Evolutionary conservation across 2,329 filamentous ascomycete species (phyloP).

Genomic region (Phaeosphaeria sp.): DNA sequence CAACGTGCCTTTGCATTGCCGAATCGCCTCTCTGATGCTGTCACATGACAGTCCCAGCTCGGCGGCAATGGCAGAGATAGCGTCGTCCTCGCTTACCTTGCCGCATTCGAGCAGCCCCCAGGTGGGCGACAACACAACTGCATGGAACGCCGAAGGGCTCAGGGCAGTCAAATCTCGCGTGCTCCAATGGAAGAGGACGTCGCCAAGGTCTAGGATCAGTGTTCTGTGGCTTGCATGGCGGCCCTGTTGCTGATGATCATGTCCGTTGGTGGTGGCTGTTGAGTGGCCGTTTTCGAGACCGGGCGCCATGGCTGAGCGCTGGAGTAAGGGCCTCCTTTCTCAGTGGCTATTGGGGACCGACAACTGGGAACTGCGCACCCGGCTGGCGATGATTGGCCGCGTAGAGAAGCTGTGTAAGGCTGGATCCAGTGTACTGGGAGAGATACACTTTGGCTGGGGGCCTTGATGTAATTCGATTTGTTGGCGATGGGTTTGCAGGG

Average conservation of each 20-base stretch:
- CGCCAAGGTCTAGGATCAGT: constrained; percentile 47
- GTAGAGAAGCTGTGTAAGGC: neutral
- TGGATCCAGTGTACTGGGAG: neutral
- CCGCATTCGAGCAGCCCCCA: constrained; percentile 40
- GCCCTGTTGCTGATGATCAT: neutral
- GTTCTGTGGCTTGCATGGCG: neutral
- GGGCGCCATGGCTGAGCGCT: neutral
- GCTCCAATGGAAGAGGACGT: constrained; percentile 47
- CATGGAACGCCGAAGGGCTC: constrained; percentile 18
- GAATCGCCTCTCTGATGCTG: constrained; percentile 34
- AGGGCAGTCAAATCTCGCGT: constrained; percentile 31
- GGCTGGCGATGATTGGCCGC: neutral
- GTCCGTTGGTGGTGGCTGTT: neutral
- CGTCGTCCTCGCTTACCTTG: constrained; percentile 26
- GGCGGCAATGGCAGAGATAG: constrained; percentile 15
- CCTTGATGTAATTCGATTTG: neutral
- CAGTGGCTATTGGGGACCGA: neutral
- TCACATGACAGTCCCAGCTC: constrained; percentile 28
- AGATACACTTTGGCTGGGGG: neutral
- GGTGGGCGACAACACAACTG: constrained; percentile 31
- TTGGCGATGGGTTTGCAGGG: neutral
- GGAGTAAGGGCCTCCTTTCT: neutral
- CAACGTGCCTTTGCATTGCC: constrained; percentile 36
- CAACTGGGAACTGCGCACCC: neutral
- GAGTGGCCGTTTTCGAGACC: neutral